Evolutionary conservation across 768 basidiomycete species (phyloP), one percentile per base, ranked within the genome.

Genomic region (Lentinula guzmanii): DNA sequence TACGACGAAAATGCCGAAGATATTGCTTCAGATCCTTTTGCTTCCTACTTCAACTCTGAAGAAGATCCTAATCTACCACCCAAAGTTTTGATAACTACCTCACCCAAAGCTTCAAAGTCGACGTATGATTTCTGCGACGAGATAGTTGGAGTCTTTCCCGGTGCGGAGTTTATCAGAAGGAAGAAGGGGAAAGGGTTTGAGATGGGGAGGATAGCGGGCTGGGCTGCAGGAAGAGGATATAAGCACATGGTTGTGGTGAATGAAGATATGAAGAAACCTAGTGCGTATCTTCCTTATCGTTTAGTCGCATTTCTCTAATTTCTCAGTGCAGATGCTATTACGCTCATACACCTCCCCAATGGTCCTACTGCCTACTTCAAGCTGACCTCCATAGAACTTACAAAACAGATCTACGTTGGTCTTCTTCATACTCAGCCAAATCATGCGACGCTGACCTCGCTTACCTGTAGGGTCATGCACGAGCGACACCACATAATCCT

Each of bases 331-430:
- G 97, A 96, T 74, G 94, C 95, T 2, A 86, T 99, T 64, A 98
- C 96, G 0, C 75, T 98, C 58, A 84, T 94, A 48, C 85, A 96
- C 69, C 85, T 99, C 11, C 97, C 97, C 0, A 78, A 86, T 56
- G 97, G 97, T 11, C 97, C 97, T 0, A 92, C 93, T 1, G 95
- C 95, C 0, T 95, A 95, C 72, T 98, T 98, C 80, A 96, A 92
- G 71, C 80, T 99, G 45, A 88, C 91, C 0, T 95, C 93, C 5
- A 79, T 98, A 42, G 86, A 93, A 68, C 80, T 95, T 18, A 90
- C 93, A 10, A 85, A 89, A 71, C 80, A 93, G 65, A 96, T 98
- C 46, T 91, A 86, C 69, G 93, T 94, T 65, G 13, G 89, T 74
- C 21, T 5, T 48, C 4, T 18, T 18, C 6, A 43, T 31, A 21